These are phyloP conservation scores for Nicotiana tomentosiformis DNA, from an alignment of 257 asterid genomes.

Conservation along the genomic window DNA sequence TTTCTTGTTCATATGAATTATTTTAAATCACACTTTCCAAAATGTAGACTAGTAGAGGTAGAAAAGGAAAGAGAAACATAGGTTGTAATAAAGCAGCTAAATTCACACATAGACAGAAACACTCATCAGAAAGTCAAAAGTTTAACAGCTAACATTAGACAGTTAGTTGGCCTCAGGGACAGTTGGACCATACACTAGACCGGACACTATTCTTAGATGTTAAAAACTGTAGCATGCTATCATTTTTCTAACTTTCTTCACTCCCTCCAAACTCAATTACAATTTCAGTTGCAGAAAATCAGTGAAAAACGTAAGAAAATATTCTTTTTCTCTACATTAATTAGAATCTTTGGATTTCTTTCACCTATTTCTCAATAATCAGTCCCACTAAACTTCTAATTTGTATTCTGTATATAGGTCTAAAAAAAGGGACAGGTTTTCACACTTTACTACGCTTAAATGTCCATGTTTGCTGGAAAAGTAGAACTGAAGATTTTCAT, in stretches of 20 bases:
- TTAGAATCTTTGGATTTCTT: background rate
- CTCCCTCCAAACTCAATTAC: background rate
- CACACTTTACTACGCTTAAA: background rate
- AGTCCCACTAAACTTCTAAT: background rate
- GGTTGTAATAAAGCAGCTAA: background rate
- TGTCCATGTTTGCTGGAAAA: background rate
- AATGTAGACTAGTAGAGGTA: too few species aligned
- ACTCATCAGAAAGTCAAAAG: conserved; percentile 12
- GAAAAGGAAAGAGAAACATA: too few species aligned
- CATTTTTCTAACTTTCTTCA: background rate
- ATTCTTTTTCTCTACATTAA: background rate
- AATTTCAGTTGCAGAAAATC: background rate
- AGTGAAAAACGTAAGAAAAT: background rate
- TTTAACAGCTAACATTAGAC: conserved; percentile 5
- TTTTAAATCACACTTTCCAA: too few species aligned
- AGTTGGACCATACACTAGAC: background rate
- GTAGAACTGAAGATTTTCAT: background rate
- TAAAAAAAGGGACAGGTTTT: background rate
- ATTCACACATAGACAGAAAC: background rate
- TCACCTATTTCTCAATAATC: background rate
- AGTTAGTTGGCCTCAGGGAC: conserved; percentile 4
- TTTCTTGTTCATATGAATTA: too few species aligned
- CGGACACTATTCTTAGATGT: background rate
- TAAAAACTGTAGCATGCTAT: background rate
- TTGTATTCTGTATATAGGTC: background rate